Base-by-base conservation (phyloP, 2,329 filamentous ascomycete species). In the Celoporthe dispersa region DNA sequence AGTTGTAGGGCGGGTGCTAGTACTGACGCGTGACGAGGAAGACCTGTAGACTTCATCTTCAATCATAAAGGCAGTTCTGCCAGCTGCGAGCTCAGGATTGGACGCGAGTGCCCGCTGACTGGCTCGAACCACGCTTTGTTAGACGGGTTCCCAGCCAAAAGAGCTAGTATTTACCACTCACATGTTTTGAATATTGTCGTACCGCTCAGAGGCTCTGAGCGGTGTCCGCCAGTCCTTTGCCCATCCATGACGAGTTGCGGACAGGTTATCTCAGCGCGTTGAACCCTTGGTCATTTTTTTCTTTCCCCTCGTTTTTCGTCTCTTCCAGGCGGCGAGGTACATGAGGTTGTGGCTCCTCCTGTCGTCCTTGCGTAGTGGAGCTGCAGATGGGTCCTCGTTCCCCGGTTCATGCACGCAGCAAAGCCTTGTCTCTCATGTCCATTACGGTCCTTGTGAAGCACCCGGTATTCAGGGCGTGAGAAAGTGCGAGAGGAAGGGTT, bases 1-100 rank as follows among this genome's bases (percentile, higher is more conserved):
- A 35, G 31, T 25, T 60, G 37, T n/a, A 59, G 25, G 9, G 64
- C 44, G 51, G 31, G 39, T 25, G 19, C 64, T 48, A 48, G 44
- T n/a, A 76, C 83, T 77, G 84, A 92, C 91, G 76, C 84, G 80
- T 48, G 88, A 89, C 33, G 80, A 75, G 14, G 90, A 88, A 57
- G 81, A 80, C 59, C 87, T 84, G 74, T 89, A 92, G 16, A 90
- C 88, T 14, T 86, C 84, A 61, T 86, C 87, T 79, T 97, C 94
- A 55, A 89, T 81, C 62, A 85, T 79, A 75, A 91, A 91, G 28
- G 92, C 93, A 53, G 76, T 84, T 74, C 77, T 72, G 5, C 76
- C 72, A 28, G 74, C 69, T 6, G 74, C 71, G 22, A 75, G 41
- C 3, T 70, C 33, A 5, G 64, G 44, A 31, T 70, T 66, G 7